Evolutionary conservation across 2,329 filamentous ascomycete species (phyloP), one percentile per base, ranked within the genome.

Genomic region (Ilyonectria robusta): DNA sequence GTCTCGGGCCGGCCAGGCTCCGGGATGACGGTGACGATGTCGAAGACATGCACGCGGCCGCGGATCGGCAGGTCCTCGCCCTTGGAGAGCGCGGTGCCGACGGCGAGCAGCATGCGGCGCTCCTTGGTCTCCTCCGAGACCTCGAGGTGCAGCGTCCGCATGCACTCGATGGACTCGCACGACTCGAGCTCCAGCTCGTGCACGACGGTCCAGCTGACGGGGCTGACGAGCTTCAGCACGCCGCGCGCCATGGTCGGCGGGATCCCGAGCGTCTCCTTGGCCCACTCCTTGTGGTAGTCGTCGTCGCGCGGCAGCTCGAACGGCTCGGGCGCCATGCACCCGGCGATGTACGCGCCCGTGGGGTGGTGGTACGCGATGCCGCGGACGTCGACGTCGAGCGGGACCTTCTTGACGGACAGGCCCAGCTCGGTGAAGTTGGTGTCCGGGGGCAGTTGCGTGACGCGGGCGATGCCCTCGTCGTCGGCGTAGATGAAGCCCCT

Each of bases 71-170:
- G 88, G 76, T 98, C 96, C 81, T 99, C 96, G 46, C 96, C 96
- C 67, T 92, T 92, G n/a, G 91, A 88, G 29, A 96, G 88, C 1
- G 94, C 92, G 0, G 95, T 97, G 15, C 95, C 96, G 1, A 98
- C 91, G 0, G 92, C 90, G 57, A 99, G 87, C 53, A 98, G 87
- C 76, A 93, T 91, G 75, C 91, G 92, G 17, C 94, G 91, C 78
- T 97, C 93, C 77, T 96, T 94, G 0, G 94, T 98, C 37, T 92
- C 90, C 81, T 99, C 96, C 0, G 95, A 98, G 8, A 97, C 87
- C 80, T 98, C 96, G 15, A 99, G 88, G 61, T 93, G 92, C 44
- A 98, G 86, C 5, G 92, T 92, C 78, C 95, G 91, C 75, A 98
- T 89, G 68, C 92, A 94, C 78, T 96, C 91, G 15, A 97, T 86